Percentiles rank a stretch among this genome's conserved stretches.
These are phyloP conservation scores for Penicillium olsonii DNA, from an alignment of 2,329 filamentous ascomycete genomes.

Conservation along the genomic window DNA sequence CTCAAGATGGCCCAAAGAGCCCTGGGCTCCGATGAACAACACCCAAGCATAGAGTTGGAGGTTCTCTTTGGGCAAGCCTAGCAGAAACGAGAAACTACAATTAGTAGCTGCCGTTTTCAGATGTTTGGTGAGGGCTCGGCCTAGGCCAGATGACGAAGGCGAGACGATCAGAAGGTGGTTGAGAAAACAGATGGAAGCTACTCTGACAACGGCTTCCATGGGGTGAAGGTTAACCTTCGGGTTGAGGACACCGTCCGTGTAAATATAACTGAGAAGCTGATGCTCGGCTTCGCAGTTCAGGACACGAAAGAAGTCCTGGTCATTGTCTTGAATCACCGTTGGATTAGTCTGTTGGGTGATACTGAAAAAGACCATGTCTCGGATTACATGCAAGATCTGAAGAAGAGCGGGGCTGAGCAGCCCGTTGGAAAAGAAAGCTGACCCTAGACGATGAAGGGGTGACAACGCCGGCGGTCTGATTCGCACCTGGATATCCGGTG, in stretches of 20 bases:
- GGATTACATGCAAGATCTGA: conserved; percentile 27
- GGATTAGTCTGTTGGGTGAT: conserved; percentile 27
- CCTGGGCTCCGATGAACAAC: conserved; percentile 36
- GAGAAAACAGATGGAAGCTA: conserved; percentile 34
- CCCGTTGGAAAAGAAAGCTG: conserved; percentile 29
- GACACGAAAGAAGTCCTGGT: conserved; percentile 36
- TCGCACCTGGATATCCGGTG: conserved; percentile 26
- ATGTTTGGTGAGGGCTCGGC: conserved; percentile 36
- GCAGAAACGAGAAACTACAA: conserved; percentile 20
- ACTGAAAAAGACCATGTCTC: conserved; percentile 37
- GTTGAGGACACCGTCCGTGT: conserved; percentile 12
- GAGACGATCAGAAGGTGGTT: conserved; percentile 36
- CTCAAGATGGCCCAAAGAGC: conserved; percentile 30
- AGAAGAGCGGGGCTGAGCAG: conserved; percentile 32
- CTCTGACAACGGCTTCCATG: conserved; percentile 33
- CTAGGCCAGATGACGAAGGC: conserved; percentile 35
- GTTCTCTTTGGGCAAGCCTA: conserved; percentile 19
- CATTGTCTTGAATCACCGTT: conserved; percentile 21
- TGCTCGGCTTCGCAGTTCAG: conserved; percentile 40
- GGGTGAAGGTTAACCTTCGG: conserved; percentile 21
- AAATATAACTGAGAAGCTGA: conserved; percentile 41
- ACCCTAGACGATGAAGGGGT: conserved; percentile 26
- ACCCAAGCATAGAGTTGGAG: conserved; percentile 34
- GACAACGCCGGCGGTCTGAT: conserved; percentile 32
- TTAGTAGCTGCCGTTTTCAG: conserved; percentile 23